Base-by-base conservation (phyloP, 768 basidiomycete genomes). In the Sporobolomyces roseus region DNA sequence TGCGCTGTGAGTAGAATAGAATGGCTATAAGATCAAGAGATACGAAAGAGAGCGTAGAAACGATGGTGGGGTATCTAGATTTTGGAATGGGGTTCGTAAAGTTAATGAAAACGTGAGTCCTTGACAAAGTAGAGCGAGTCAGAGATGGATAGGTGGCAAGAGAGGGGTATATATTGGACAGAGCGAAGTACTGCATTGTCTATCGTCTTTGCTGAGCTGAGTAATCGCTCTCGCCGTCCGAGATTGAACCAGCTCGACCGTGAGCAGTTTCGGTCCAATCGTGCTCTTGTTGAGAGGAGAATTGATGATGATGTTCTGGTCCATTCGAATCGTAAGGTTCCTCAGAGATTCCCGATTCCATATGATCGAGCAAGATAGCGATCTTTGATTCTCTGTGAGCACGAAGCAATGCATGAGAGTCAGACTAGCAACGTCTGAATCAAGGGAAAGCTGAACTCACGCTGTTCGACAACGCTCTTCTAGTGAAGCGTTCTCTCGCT, bases 281-380 rank as follows among this genome's bases (percentile, higher is more conserved):
- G 51, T 54, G 52, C 19, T 55, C 62, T 7, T 49, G 45, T 46
- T 58, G 48, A 16, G 61, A 49, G 38, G 61, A 50, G 45, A 46
- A 54, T n/a, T 55, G 43, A n/a, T 58, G 48, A 46, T 4, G 38
- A 17, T 41, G 17, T 17, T 9, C 38, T 41, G 38, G 56, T 14
- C 41, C 56, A 46, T 54, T 64, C n/a, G 17, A 29, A 23, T 32
- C 50, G 56, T 63, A 64, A 0, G 50, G 45, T 32, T 68, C 62
- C 38, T 60, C 51, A n/a, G 9, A 9, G 38, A 17, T 41, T 41
- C 60, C 59, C 8, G 59, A 52, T 25, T 91, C 90, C 50, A 89
- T 70, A 43, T 74, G 90, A 75, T 92, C 90, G 61, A 94, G 84
- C 21, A 94, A 82, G 53, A 93, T 83, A 64, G 86, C 88, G 74